A percentile compares a stretch with the other conserved stretches of the same genome.
phyloP scores from a whole-genome alignment of 1,139 yeast genomes.

The Geotrichum restrictum region DNA sequence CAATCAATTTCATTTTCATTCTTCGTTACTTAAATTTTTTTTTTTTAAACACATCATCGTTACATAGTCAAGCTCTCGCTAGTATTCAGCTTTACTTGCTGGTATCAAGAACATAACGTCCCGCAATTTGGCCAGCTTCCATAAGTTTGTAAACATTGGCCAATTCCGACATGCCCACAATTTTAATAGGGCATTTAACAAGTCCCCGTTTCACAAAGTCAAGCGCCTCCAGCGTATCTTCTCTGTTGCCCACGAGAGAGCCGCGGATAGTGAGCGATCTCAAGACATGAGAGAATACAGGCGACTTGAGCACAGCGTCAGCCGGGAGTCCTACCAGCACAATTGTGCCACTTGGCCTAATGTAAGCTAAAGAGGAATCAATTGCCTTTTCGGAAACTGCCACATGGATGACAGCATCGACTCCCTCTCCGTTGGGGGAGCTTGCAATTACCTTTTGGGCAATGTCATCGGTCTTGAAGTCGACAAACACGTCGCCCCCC shows the following conservation, averaged over 20 bases:
- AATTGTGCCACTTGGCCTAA: conserved; percentile 63
- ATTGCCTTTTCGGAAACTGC: conserved; percentile 68
- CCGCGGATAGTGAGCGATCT: conserved; percentile 58
- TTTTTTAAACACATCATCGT: background rate
- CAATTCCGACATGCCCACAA: conserved; percentile 57
- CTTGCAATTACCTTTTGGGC: conserved; percentile 47
- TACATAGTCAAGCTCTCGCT: background rate
- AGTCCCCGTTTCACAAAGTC: conserved; percentile 62
- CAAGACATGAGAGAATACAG: conserved; percentile 52
- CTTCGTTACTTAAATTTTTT: background rate
- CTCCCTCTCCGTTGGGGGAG: conserved; percentile 49
- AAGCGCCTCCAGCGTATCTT: conserved; percentile 66
- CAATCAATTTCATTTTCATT: background rate
- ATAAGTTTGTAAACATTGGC: conserved; percentile 54
- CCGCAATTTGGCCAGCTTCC: conserved; percentile 62
- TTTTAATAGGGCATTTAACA: conserved; percentile 58
- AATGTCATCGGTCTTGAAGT: conserved; percentile 44
- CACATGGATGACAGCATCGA: conserved; percentile 69
- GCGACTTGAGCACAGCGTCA: conserved; percentile 50
- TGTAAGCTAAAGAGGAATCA: conserved; percentile 57
- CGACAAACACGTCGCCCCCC: conserved; percentile 67
- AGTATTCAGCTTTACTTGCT: conserved; percentile 2
- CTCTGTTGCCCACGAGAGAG: conserved; percentile 69
- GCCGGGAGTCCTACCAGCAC: conserved; percentile 73
- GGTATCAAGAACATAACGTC: conserved; percentile 60